Evolutionary conservation across 768 basidiomycete species (phyloP), one percentile per base, ranked within the genome.

Genomic region (Leucocoprinus sp.): DNA sequence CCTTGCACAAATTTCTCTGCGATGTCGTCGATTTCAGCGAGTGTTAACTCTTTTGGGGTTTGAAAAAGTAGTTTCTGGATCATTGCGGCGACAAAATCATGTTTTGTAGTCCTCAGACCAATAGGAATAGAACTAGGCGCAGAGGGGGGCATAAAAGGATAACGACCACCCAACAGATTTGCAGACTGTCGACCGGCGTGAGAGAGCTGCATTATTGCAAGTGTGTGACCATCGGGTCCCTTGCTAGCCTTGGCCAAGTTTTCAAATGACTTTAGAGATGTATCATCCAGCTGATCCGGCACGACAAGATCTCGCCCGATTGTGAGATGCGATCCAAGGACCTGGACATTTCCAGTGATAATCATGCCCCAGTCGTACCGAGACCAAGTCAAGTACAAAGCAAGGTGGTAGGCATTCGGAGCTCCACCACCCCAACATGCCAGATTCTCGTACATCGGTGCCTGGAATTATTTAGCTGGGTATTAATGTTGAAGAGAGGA

Each of bases 381-480:
- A 1, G 80, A 76, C 92, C 93, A 97, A 53, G 68, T 65, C 0
- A 74, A 61, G 57, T 97, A 96, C 22, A 96, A 68, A 0, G 63
- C 55, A 27, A 71, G 56, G 59, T 92, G 86, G 35, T 68, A 60
- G 11, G 64, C 54, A 51, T 85, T 89, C 0, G 93, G 92, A 8
- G 75, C 72, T 0, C 89, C 88, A 17, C 89, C 86, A 8, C 65
- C 64, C 23, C 82, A 66, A 3, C 60, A 52, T 0, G 82, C 75
- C 8, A 95, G 68, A 55, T 90, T 83, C 60, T 97, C 93, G 52
- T 93, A 93, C 75, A 93, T 71, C 0, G 93, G 82, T n/a, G 78
- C 88, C 91, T 97, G 18, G 36, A 18, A 22, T 17, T 8, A 22
- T 37, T 28, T 3, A 27, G 17, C 12, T 4, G n/a, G n/a, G n/a